Evolutionary conservation across 208 protist species (phyloP), one percentile per base, ranked within the genome.

Genomic region (Leishmania arabica): DNA sequence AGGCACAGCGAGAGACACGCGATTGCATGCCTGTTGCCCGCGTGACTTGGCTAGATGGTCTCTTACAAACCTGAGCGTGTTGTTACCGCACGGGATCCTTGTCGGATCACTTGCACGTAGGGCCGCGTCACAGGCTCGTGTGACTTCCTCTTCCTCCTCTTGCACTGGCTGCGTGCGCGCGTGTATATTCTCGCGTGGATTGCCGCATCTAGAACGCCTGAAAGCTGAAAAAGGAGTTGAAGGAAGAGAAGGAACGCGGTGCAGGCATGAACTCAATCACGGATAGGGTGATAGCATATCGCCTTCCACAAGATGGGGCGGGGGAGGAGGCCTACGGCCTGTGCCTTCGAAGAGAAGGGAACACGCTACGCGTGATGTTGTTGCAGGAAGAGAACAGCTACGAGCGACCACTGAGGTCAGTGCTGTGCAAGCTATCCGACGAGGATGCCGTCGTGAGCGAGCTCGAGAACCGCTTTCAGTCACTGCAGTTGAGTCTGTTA

Each of bases 271-370:
- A 56, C 47, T 75, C 60, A 5, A 60, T 79, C 24, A 66, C 82
- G 24, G 77, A 85, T 75, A 75, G 79, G 47, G 72, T 82, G n/a
- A 80, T 86, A 3, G 83, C 83, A 37, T 86, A 83, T 62, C 77
- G 82, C 47, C 51, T 79, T 9, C 77, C 78, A 8, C 69, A 85
- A 15, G 73, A 81, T 9, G 82, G 45, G 15, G 51, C n/a, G 21
- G 47, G 69, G 37, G 77, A 73, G 45, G 82, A 82, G 49, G 72
- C 64, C 72, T 85, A 82, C 45, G 82, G 82, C 21, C 27, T 85
- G 9, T 85, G 77, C 65, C 79, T 81, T 51, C 73, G 82, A 21
- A 72, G 73, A 37, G 77, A 85, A 53, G 77, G 77, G 21, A 74
- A 81, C 6, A 79, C 65, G 54, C 77, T 85, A 31, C 82, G 82